phyloP scores from a whole-genome alignment of 2,329 filamentous ascomycete genomes.

The Fusarium floridanum region DNA sequence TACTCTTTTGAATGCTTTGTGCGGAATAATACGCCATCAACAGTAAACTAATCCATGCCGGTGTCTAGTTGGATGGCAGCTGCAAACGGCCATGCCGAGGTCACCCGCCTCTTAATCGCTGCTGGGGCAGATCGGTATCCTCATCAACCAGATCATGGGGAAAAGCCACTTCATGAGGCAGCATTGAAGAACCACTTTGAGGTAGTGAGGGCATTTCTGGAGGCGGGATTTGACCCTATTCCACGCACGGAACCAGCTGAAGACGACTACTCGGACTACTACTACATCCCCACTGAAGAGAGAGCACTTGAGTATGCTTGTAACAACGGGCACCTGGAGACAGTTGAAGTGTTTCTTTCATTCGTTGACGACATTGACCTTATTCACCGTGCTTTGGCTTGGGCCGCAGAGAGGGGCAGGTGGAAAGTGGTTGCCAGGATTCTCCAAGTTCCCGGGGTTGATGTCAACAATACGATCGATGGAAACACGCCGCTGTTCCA shows the following conservation, averaged over 20 bases:
- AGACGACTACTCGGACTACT: not conserved
- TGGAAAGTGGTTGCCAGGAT: conserved; percentile 45
- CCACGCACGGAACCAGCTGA: not conserved
- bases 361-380: conserved; percentile 40
- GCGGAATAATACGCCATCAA: not conserved
- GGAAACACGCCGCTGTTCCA: conserved; percentile 41
- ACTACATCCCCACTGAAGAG: conserved; percentile 29
- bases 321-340: conserved; percentile 41
- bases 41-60: not conserved
- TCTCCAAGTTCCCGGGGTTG: conserved; percentile 47
- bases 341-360: conserved; percentile 44
- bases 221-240: conserved; percentile 52
- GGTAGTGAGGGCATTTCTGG: conserved; percentile 48
- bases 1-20: not conserved
- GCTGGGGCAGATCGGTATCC: conserved; percentile 45
- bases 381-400: conserved; percentile 45
- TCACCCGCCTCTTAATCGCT: conserved; percentile 35
- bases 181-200: conserved; percentile 45
- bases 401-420: conserved; percentile 39
- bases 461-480: conserved; percentile 46
- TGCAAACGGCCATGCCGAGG: conserved; percentile 25
- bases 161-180: conserved; percentile 53
- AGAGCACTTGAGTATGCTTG: conserved; percentile 51
- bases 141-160: conserved; percentile 37
- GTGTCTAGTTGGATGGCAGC: conserved; percentile 41